Base-by-base conservation (phyloP, 257 asterid species). In the Plantago ovata region DNA sequence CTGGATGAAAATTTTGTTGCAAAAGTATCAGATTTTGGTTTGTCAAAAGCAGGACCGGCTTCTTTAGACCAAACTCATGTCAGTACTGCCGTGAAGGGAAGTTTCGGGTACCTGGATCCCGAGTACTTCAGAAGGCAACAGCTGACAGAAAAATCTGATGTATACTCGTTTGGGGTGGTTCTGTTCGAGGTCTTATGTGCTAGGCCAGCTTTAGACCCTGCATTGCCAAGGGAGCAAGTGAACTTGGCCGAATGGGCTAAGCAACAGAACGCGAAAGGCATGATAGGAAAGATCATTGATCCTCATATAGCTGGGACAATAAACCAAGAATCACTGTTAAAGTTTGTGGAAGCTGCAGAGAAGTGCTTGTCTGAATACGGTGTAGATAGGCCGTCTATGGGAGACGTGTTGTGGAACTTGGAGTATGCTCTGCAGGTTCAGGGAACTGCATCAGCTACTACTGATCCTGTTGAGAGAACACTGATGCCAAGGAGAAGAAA, bases 31-130 rank as follows among this genome's bases (percentile, higher is more conserved):
- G 98, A 92, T 48, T 92, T 92, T 14, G 98, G 96, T n/a, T 52
- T 92, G 80, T 92, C 98, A 2, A 85, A 88, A 65, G 74, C 80
- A 0, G 98, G 95, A 8, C 98, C 95, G 0, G 63, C 64, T 3
- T 84, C 94, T 0, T 41, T 85, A 32, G 98, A 92, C n/a, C 95
- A 88, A 63, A 88, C 98, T 0, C 97, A 85, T 8, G 98, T 88
- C 1, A 92, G 98, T 78, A 92, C 98, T 0, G 96, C 95, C 1
- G 98, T 92, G 33, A 92, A 92, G 71, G 98, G 96, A 0, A 92
- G 98, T 51, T 92, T 88, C 20, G 98, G 96, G 7, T 92, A 92
- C 62, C 89, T 92, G 0, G 98, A 92, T 69, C 98, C 98, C 0
- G 96, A 92, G 64, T 92, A 92, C 79, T 92, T 88, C 75, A 75